These are phyloP conservation scores for Backusella westeae DNA, from an alignment of 192 early-diverging fungal species.

Conservation along the genomic window DNA sequence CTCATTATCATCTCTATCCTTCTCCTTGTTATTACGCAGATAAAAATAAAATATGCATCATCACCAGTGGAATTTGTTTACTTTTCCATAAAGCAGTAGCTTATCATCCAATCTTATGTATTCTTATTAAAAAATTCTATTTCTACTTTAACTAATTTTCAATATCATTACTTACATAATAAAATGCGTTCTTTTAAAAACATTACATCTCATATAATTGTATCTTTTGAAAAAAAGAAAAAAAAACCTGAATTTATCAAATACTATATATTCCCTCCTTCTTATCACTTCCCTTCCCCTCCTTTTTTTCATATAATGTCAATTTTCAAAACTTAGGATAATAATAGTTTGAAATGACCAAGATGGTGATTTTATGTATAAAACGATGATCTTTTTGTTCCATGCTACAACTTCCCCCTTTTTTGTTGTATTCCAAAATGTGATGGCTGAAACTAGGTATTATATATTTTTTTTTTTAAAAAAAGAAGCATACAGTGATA, in stretches of 20 bases:
- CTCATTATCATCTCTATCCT: background rate
- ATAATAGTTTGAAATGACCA: background rate
- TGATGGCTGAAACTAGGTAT: background rate
- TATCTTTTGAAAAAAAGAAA: background rate
- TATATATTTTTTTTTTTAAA: background rate
- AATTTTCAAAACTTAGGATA: background rate
- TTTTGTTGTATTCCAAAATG: background rate
- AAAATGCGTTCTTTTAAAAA: background rate
- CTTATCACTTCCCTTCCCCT: background rate
- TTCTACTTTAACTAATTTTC: background rate
- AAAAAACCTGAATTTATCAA: background rate
- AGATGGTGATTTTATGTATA: background rate
- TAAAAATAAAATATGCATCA: constrained; percentile 1
- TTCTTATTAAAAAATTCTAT: background rate
- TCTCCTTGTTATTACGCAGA: background rate
- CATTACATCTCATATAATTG: background rate
- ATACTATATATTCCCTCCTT: background rate
- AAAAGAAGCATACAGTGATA: background rate
- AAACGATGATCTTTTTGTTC: background rate
- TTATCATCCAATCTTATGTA: background rate
- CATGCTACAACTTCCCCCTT: background rate
- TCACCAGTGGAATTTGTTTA: background rate
- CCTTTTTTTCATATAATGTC: background rate
- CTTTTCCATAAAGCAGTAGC: background rate
- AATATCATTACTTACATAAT: background rate